Evolutionary conservation across 768 basidiomycete species (phyloP).

Genomic region (Goffeauzyma gilvescens): DNA sequence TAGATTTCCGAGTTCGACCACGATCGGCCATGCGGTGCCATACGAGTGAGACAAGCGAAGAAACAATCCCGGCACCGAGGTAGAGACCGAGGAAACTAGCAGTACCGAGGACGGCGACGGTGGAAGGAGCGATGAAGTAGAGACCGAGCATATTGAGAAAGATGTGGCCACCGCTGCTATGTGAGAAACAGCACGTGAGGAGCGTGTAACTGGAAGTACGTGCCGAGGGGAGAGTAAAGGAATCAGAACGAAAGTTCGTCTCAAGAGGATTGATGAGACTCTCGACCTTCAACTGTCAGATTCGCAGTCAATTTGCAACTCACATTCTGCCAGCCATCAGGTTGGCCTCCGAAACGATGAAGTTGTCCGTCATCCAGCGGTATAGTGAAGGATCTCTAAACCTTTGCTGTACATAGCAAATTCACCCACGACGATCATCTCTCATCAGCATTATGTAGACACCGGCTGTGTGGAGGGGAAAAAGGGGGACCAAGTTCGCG

Average conservation of each 20-base stretch:
- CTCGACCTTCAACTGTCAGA: no score
- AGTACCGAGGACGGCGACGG: slow-evolving; percentile 20
- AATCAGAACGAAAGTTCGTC: no score
- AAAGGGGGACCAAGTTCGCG: neutral
- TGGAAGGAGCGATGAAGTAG: slow-evolving; percentile 27
- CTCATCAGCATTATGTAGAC: no score
- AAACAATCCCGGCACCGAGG: slow-evolving; percentile 24
- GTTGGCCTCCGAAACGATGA: slow-evolving; percentile 26
- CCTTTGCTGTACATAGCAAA: slow-evolving; percentile 10
- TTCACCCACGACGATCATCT: neutral
- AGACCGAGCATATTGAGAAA: slow-evolving; percentile 28
- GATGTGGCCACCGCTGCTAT: slow-evolving; percentile 25
- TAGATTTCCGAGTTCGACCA: slow-evolving; percentile 4
- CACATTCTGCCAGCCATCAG: slow-evolving; percentile 26
- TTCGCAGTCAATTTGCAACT: no score
- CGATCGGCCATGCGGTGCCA: slow-evolving; percentile 20
- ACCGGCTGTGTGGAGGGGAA: no score
- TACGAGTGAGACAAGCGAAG: slow-evolving; percentile 17
- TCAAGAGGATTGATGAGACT: no score
- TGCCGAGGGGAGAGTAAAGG: no score
- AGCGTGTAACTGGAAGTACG: slow-evolving; percentile 21
- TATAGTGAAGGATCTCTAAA: slow-evolving; percentile 27
- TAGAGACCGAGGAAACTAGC: slow-evolving; percentile 28
- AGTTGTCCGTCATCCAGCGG: slow-evolving; percentile 25
- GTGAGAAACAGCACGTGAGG: slow-evolving; percentile 26